A percentile compares a stretch with the other conserved stretches of the same genome.
These are phyloP conservation scores for Rhexocercosporidium sp. DNA, from an alignment of 2,329 filamentous ascomycete species.

Conservation along the genomic window DNA sequence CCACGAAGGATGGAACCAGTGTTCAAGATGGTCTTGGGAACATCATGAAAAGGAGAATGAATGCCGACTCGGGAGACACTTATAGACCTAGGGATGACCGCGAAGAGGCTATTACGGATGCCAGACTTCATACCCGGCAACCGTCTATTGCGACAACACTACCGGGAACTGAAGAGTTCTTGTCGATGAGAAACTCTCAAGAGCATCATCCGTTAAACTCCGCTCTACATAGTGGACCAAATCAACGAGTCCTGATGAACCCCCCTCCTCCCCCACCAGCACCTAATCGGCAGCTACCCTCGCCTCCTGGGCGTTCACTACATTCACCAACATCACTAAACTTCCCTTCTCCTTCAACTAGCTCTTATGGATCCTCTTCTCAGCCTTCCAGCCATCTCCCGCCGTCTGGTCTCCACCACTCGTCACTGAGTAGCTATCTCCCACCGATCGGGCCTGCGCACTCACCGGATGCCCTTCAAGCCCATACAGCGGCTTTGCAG, in stretches of 20 bases:
- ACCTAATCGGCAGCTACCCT: slow-evolving; percentile 39
- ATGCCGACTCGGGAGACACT: slow-evolving; percentile 27
- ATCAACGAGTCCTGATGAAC: slow-evolving; percentile 37
- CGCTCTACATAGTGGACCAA: slow-evolving; percentile 21
- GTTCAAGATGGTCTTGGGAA: slow-evolving; percentile 29
- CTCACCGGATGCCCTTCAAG: slow-evolving; percentile 38
- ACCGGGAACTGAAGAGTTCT: slow-evolving; percentile 29
- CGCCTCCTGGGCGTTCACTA: slow-evolving; percentile 40
- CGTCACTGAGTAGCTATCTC: slow-evolving; percentile 28
- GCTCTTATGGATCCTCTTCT: slow-evolving; percentile 33
- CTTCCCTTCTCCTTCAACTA: slow-evolving; percentile 37
- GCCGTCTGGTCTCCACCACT: slow-evolving; percentile 26
- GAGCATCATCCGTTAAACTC: slow-evolving; percentile 27
- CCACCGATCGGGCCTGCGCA: slow-evolving; percentile 35
- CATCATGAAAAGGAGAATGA: slow-evolving; percentile 39
- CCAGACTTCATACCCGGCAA: slow-evolving; percentile 31
- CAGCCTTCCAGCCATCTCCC: slow-evolving; percentile 29
- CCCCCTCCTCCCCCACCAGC: slow-evolving; percentile 40
- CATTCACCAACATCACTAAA: slow-evolving; percentile 39
- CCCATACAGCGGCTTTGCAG: slow-evolving; percentile 48
- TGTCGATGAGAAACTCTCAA: slow-evolving; percentile 32
- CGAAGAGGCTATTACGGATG: slow-evolving; percentile 28
- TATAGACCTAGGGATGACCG: slow-evolving; percentile 22
- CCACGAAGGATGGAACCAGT: slow-evolving; percentile 17
- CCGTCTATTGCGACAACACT: slow-evolving; percentile 29